These are phyloP conservation scores for Suhomyces maxii DNA, from an alignment of 1,139 yeast genomes.

Conservation along the genomic window DNA sequence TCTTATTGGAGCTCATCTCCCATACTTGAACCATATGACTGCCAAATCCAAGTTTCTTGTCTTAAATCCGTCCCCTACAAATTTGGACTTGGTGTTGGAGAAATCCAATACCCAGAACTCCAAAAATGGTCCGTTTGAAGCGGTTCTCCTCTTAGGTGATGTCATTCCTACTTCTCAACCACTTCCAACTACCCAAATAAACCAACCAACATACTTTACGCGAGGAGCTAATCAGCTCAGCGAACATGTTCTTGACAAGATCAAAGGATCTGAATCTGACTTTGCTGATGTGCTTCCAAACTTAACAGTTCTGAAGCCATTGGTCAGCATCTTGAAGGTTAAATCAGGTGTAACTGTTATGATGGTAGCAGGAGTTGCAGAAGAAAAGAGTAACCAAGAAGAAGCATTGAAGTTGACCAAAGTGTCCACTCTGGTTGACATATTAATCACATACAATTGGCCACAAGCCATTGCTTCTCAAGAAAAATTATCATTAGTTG, in stretches of 20 bases:
- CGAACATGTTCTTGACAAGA: slow-evolving; percentile 1
- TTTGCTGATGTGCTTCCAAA: slow-evolving; percentile 22
- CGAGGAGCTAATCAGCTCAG: slow-evolving; percentile 22
- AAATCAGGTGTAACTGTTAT: slow-evolving; percentile 50
- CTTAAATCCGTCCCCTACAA: slow-evolving; percentile 47
- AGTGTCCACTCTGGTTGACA: slow-evolving; percentile 39
- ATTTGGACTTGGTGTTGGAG: slow-evolving; percentile 40
- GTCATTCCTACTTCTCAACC: slow-evolving; percentile 21
- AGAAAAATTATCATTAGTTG: slow-evolving; percentile 40
- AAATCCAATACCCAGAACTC: slow-evolving; percentile 52
- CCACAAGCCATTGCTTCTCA: slow-evolving; percentile 50
- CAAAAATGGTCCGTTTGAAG: slow-evolving; percentile 67
- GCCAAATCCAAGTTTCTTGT: slow-evolving; percentile 39
- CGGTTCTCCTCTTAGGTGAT: slow-evolving; percentile 54
- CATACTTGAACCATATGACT: slow-evolving; percentile 1
- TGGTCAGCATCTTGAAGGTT: slow-evolving; percentile 39
- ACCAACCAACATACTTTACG: slow-evolving; percentile 33
- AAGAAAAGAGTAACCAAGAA: slow-evolving; percentile 18
- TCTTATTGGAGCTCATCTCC: not conserved
- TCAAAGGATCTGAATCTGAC: slow-evolving; percentile 1
- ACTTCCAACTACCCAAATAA: slow-evolving; percentile 22
- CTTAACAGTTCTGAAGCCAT: slow-evolving; percentile 20
- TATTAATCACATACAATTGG: slow-evolving; percentile 63
- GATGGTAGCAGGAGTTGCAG: slow-evolving; percentile 36
- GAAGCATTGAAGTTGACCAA: slow-evolving; percentile 11